Evolutionary conservation across 345 rosid genomes (phyloP), one percentile per base, ranked within the genome.

Genomic region (Barbarea vulgaris): DNA sequence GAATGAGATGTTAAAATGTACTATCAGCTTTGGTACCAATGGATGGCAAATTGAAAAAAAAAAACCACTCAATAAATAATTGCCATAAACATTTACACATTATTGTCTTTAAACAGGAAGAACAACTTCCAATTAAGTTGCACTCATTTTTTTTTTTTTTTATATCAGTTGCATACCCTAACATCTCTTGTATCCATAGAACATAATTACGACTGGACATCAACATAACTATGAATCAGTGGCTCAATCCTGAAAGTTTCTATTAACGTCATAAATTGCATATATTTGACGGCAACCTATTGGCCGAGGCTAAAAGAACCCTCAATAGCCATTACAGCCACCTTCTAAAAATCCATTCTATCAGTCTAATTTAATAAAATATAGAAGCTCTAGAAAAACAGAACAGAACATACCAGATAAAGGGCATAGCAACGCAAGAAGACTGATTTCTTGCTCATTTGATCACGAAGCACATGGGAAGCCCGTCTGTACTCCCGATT

Each of bases 401-500:
- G 37, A 76, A 72, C 30, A 19, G 15, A 42, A 80, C 93, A 71
- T 61, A 90, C 99, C 97, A 90, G 85, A 82, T 85, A 95, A 70
- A 92, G 98, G 33, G 98, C 93, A 82, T 95, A 95, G 77, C 87
- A 86, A 17, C 91, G 92, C 76, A 95, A 79, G 89, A 92, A 95
- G 31, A 90, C 80, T 3, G 94, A 89, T 80, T 89, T 92, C 80
- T 87, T 90, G 68, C 87, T 91, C 54, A 50, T 83, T 73, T 90
- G 99, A 80, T 88, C 90, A 44, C 89, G 89, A 58, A 95, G 96
- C 37, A 81, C 86, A 77, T 90, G 98, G 31, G 90, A 85, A 69
- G 99, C 97, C 66, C 98, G 83, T 75, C 89, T 78, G 64, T 90
- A 88, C 80, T 92, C 98, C 22, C 94, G 87, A 69, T 97, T 89